These are phyloP conservation scores for Ajuga reptans DNA, from an alignment of 305 asterid genomes.

Conservation along the genomic window DNA sequence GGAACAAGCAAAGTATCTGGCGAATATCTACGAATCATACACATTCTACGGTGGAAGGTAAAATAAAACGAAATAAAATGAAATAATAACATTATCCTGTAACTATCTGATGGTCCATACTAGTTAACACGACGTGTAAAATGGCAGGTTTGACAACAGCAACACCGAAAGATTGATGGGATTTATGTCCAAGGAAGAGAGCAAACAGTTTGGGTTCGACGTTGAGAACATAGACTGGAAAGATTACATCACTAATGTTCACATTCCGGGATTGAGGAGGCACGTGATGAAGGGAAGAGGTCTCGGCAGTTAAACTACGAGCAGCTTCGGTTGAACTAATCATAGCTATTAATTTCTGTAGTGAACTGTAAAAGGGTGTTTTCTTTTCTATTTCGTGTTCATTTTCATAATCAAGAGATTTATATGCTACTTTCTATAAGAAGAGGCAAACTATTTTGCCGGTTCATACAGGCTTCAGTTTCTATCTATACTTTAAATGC, in stretches of 20 bases:
- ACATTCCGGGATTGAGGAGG: slow-evolving; percentile 86
- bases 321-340: slow-evolving; percentile 16
- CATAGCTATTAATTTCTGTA: slow-evolving; percentile 25
- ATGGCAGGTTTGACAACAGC: slow-evolving; percentile 88
- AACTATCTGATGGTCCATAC: background rate
- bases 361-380: slow-evolving; percentile 36
- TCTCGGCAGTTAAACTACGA: slow-evolving; percentile 25
- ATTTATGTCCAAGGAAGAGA: slow-evolving; percentile 66
- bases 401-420: slow-evolving; percentile 14
- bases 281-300: slow-evolving; percentile 95
- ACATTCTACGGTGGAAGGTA: slow-evolving; percentile 95
- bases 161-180: slow-evolving; percentile 66
- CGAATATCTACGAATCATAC: slow-evolving; percentile 73
- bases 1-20: slow-evolving; percentile 77
- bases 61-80: background rate
- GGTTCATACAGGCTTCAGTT: slow-evolving; percentile 6
- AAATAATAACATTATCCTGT: background rate
- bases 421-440: slow-evolving; percentile 20
- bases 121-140: slow-evolving; percentile 9
- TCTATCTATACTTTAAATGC: slow-evolving; percentile 18
- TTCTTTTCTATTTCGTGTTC: slow-evolving; percentile 7
- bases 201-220: slow-evolving; percentile 64
- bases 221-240: slow-evolving; percentile 85
- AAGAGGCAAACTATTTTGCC: slow-evolving; percentile 24
- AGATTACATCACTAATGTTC: slow-evolving; percentile 75